phyloP scores from a whole-genome alignment of 768 basidiomycete genomes.

The Leccinum imitatum region DNA sequence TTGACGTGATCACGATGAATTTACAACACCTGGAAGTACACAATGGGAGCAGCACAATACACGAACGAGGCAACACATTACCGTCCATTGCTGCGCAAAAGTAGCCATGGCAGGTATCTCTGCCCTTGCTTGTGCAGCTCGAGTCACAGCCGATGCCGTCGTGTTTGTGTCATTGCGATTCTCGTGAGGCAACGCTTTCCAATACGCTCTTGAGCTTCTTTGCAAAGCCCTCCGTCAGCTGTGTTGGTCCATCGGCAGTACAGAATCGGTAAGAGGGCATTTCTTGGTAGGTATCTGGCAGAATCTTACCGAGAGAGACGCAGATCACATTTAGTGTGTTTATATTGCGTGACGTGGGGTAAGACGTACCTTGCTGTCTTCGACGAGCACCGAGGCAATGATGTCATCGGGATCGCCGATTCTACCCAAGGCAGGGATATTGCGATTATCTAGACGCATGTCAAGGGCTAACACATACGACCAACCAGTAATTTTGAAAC shows the following conservation, averaged over 20 bases:
- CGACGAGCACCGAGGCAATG: constrained; percentile 70
- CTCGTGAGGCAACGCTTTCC: constrained; percentile 31
- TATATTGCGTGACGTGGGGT: neutral
- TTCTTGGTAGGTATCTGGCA: constrained; percentile 70
- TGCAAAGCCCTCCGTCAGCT: constrained; percentile 67
- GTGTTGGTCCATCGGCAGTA: constrained; percentile 68
- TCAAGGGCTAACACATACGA: neutral
- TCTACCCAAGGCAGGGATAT: constrained; percentile 69
- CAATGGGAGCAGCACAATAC: neutral
- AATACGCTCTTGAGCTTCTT: constrained; percentile 44
- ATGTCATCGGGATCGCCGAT: constrained; percentile 87
- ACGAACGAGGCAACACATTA: neutral
- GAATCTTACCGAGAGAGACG: constrained; percentile 43
- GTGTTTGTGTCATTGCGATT: constrained; percentile 22
- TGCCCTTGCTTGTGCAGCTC: neutral
- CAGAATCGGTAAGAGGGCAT: constrained; percentile 85
- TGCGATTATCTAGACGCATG: constrained; percentile 56
- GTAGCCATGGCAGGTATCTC: neutral
- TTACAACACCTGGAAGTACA: neutral
- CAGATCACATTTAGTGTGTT: neutral
- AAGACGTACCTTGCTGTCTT: constrained; percentile 57
- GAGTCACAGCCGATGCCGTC: too few species aligned
- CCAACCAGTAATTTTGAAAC: constrained; percentile 4
- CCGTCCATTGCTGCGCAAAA: neutral
- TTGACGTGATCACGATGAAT: neutral